Conservation (phyloP, 805 yeast genomes). For the Grigorovia humatica region DNA sequence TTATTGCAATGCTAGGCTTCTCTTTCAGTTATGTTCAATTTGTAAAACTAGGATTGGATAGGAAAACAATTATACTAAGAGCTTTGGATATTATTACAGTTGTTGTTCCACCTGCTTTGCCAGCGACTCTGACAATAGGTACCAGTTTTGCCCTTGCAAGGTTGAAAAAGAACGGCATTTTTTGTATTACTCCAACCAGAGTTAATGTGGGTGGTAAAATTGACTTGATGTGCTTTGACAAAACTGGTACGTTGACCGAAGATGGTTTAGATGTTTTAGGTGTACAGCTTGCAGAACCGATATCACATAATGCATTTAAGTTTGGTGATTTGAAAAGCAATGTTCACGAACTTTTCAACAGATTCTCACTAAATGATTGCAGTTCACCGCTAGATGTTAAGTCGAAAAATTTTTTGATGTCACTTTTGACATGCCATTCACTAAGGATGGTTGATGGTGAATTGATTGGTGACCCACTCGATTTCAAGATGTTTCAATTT, state of each 20-base stretch:
- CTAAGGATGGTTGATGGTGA: constrained; percentile 69
- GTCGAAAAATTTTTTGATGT: constrained; percentile 28
- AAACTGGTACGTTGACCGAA: constrained; percentile 95
- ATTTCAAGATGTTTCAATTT: constrained; percentile 85
- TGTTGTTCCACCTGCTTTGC: constrained; percentile 97
- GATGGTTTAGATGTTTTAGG: constrained; percentile 89
- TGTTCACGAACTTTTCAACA: constrained; percentile 17
- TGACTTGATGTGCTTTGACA: constrained; percentile 86
- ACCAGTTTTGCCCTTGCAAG: constrained; percentile 84
- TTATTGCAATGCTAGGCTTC: constrained; percentile 79
- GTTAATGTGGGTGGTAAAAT: constrained; percentile 94
- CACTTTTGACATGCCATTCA: constrained; percentile 68
- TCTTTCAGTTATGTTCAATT: constrained; percentile 75
- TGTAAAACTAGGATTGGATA: constrained; percentile 61
- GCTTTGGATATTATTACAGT: constrained; percentile 92
- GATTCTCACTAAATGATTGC: constrained; percentile 24
- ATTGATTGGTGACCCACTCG: constrained; percentile 88
- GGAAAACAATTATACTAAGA: constrained; percentile 62
- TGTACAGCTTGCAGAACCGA: constrained; percentile 32
- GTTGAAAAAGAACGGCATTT: constrained; percentile 56
- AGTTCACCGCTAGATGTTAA: constrained; percentile 23
- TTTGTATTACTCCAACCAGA: constrained; percentile 88
- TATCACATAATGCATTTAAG: constrained; percentile 8
- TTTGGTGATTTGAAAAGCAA: constrained; percentile 22
- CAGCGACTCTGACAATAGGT: constrained; percentile 95